phyloP scores from a whole-genome alignment of 164 flowering plant species.

The Platanus orientalis region DNA sequence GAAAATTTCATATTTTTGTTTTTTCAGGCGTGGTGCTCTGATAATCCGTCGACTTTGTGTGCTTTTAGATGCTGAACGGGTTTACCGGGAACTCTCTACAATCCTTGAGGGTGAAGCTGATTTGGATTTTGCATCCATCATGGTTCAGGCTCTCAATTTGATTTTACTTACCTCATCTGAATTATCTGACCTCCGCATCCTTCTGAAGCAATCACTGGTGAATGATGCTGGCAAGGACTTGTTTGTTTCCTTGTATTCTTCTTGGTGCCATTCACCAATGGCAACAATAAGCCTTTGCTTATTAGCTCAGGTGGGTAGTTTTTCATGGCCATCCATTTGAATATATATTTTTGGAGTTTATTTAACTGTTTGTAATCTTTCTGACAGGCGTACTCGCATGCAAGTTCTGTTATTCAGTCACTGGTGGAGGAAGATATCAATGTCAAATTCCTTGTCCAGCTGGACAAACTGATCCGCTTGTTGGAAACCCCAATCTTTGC shows the following conservation, averaged over 20 bases:
- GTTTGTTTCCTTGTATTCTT: slow-evolving; percentile 77
- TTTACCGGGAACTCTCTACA: slow-evolving; percentile 77
- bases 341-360: background rate
- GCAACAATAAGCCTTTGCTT: slow-evolving; percentile 93
- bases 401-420: slow-evolving; percentile 78
- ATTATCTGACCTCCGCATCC: slow-evolving; percentile 66
- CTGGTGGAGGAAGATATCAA: slow-evolving; percentile 89
- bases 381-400: slow-evolving; percentile 84
- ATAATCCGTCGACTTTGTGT: slow-evolving; percentile 90
- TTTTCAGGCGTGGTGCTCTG: slow-evolving; percentile 89
- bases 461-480: slow-evolving; percentile 87
- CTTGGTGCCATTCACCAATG: slow-evolving; percentile 98
- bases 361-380: slow-evolving; percentile 7
- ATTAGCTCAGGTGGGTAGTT: slow-evolving; percentile 70
- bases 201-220: slow-evolving; percentile 71
- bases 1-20: slow-evolving; percentile 5
- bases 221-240: slow-evolving; percentile 76
- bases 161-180: slow-evolving; percentile 91
- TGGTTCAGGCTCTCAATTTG: slow-evolving; percentile 99
- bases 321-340: slow-evolving; percentile 4
- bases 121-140: slow-evolving; percentile 81
- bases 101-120: slow-evolving; percentile 84
- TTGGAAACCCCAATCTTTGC: slow-evolving; percentile 96
- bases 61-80: slow-evolving; percentile 85
- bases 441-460: slow-evolving; percentile 87